Evolutionary conservation across 371 early-diverging fungal genomes (phyloP), one percentile per base, ranked within the genome.

Genomic region (Actinomucor elegans): DNA sequence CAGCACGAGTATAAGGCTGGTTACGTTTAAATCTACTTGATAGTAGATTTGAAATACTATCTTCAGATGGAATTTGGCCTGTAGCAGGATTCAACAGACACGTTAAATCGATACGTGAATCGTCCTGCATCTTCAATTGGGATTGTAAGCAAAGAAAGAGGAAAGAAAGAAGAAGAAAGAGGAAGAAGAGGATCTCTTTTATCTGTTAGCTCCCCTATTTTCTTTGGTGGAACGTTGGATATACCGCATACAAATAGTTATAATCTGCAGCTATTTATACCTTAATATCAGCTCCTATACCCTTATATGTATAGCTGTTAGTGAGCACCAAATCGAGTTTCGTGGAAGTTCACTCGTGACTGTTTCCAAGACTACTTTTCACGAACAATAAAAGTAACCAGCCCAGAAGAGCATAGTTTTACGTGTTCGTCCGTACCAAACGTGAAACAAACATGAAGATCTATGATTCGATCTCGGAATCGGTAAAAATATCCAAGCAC

Each of bases 1-100:
- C 86, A 34, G 80, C 60, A 21, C 81, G 77, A 34, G 88, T 84
- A 63, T 84, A 84, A 24, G 79, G 73, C 35, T 72, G 73, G 43
- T 73, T 84, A 17, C 77, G 67, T 49, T 81, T 78, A 48, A 70
- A 72, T 32, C 86, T 73, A 37, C 74, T 72, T 6, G 75, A 70
- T 8, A 90, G 67, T 41, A 77, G 65, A 38, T 61, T 73, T 54
- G 76, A 67, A 54, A 87, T 70, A 38, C 73, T 73, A 29, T 85
- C 87, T 42, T 81, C 81, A 14, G 80, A 67, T 2, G 79, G 79
- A 27, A 74, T 67, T 49, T 75, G 73, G 47, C 57, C 52, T 21
- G 59, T 31, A 21, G 64, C 34, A 2, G 67, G 10, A 34, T 26
- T 67, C 28, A 70, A 24, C 40, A 79, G 52, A 47, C 67, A 72